These are phyloP conservation scores for Skeletonema grethae DNA, from an alignment of 108 stramenopile species.

Conservation along the genomic window DNA sequence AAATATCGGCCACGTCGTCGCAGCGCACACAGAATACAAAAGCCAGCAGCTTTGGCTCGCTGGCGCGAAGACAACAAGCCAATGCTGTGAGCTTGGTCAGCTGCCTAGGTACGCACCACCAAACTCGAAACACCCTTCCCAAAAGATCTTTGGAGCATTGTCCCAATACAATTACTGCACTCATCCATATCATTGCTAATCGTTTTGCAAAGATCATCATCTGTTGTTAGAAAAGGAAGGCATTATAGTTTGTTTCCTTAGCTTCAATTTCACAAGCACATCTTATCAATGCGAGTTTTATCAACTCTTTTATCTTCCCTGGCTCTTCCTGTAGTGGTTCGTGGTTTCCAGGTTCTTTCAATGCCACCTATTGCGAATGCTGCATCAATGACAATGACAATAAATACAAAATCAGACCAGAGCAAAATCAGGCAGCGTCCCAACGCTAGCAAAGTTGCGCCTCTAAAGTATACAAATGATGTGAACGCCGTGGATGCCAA, in stretches of 20 bases:
- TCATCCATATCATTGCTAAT: not conserved
- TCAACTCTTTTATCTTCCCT: slow-evolving; percentile 20
- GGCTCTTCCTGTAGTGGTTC: slow-evolving; percentile 22
- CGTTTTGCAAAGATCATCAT: not conserved
- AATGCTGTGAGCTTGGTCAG: not conserved
- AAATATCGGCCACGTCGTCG: not conserved
- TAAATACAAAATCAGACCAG: slow-evolving; percentile 7
- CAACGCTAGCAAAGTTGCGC: slow-evolving; percentile 10
- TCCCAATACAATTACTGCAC: not conserved
- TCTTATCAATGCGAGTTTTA: slow-evolving; percentile 21
- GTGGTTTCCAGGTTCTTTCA: slow-evolving; percentile 21
- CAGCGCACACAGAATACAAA: not conserved
- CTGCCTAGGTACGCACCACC: not conserved
- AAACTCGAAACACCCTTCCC: not conserved
- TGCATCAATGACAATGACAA: slow-evolving; percentile 24
- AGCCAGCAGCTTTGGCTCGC: not conserved
- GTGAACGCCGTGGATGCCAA: slow-evolving; percentile 14
- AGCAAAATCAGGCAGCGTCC: slow-evolving; percentile 24
- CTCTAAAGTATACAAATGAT: slow-evolving; percentile 31
- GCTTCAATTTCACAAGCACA: not conserved
- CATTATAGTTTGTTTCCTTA: not conserved
- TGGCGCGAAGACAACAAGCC: no score
- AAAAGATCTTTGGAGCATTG: not conserved
- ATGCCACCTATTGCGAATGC: slow-evolving; percentile 22
- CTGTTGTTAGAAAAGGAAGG: not conserved